These are phyloP conservation scores for Kwoniella europaea DNA, from an alignment of 768 basidiomycete species.

Conservation along the genomic window DNA sequence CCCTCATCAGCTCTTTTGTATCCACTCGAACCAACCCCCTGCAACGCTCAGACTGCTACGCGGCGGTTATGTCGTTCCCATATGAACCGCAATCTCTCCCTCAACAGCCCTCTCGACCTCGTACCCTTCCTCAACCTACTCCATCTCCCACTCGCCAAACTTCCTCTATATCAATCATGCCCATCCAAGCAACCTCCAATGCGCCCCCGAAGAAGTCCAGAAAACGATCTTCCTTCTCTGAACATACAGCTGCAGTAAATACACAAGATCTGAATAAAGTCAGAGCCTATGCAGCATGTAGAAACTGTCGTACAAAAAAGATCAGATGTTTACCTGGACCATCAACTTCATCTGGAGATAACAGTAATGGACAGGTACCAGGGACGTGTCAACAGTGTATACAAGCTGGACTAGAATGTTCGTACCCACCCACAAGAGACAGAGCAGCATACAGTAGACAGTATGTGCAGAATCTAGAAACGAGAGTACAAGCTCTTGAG, in stretches of 20 bases:
- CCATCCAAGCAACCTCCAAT: background rate
- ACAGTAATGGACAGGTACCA: conserved; percentile 12
- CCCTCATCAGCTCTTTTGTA: background rate
- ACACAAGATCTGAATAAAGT: conserved; percentile 39
- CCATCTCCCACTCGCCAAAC: conserved; percentile 2
- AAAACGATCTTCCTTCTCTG: conserved; percentile 27
- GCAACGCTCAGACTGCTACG: background rate
- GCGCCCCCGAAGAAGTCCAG: conserved; percentile 3
- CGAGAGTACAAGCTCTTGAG: conserved; percentile 52
- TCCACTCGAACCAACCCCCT: background rate
- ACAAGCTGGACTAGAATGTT: conserved; percentile 40
- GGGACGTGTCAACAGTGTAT: conserved; percentile 47
- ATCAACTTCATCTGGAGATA: background rate
- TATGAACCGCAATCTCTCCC: background rate
- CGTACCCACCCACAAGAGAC: conserved; percentile 50
- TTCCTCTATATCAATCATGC: background rate
- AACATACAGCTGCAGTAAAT: conserved; percentile 5
- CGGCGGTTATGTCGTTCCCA: background rate
- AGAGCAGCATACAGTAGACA: conserved; percentile 51
- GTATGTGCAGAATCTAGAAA: conserved; percentile 52
- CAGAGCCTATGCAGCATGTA: conserved; percentile 47
- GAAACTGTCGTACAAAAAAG: conserved; percentile 47
- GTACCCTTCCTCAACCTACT: background rate
- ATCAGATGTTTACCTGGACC: conserved; percentile 50
- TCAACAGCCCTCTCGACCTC: conserved; percentile 1